Percentiles rank a stretch among this genome's conserved stretches.
phyloP scores from a whole-genome alignment of 2,329 filamentous ascomycete species.

The Lachnellula occidentalis region DNA sequence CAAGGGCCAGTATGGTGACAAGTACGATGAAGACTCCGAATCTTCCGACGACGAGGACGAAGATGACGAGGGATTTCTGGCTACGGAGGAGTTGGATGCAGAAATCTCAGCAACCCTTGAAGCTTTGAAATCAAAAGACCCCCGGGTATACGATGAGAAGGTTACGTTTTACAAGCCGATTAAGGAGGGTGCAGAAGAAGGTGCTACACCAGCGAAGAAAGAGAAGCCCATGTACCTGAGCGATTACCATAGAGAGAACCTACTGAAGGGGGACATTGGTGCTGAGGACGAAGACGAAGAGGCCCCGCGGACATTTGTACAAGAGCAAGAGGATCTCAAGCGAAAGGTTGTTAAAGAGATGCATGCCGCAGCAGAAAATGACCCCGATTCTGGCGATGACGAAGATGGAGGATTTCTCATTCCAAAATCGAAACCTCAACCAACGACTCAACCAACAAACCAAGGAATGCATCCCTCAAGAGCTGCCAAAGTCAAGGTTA shows the following conservation, averaged over 20 bases:
- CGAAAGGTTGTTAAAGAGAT: slow-evolving; percentile 74
- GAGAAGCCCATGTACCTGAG: slow-evolving; percentile 80
- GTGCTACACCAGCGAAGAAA: slow-evolving; percentile 47
- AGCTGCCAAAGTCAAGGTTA: slow-evolving; percentile 43
- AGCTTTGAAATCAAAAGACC: slow-evolving; percentile 87
- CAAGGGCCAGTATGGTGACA: slow-evolving; percentile 39
- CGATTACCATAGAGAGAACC: slow-evolving; percentile 88
- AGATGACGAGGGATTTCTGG: slow-evolving; percentile 84
- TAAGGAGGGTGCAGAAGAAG: slow-evolving; percentile 44
- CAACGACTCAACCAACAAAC: slow-evolving; percentile 32
- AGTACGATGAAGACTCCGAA: slow-evolving; percentile 52
- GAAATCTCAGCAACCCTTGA: slow-evolving; percentile 83
- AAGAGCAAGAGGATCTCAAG: slow-evolving; percentile 84
- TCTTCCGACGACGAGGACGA: slow-evolving; percentile 73
- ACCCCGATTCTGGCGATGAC: slow-evolving; percentile 42
- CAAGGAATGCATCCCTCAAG: slow-evolving; percentile 54
- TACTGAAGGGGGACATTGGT: slow-evolving; percentile 67
- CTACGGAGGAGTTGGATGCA: slow-evolving; percentile 76
- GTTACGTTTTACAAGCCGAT: slow-evolving; percentile 70
- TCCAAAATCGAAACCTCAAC: slow-evolving; percentile 51
- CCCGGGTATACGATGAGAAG: slow-evolving; percentile 77
- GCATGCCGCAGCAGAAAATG: slow-evolving; percentile 53
- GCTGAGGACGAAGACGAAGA: slow-evolving; percentile 53
- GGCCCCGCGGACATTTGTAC: slow-evolving; percentile 64
- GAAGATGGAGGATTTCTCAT: slow-evolving; percentile 64